These are phyloP conservation scores for Lotus japonicus DNA, from an alignment of 306 rosid species.

Conservation along the genomic window DNA sequence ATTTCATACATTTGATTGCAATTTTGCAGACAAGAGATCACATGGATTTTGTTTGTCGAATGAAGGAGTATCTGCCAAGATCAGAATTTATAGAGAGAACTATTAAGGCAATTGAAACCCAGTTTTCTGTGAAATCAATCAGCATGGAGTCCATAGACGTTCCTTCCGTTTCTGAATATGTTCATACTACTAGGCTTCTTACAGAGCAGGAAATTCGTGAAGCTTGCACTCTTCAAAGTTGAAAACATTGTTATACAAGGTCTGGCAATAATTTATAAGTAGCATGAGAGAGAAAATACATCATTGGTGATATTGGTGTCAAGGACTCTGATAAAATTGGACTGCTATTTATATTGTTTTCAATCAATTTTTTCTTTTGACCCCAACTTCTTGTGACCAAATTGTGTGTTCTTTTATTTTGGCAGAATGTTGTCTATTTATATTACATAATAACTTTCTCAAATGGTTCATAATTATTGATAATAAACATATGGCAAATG, in stretches of 20 bases:
- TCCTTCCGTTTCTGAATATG: constrained; percentile 34
- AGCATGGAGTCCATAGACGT: constrained; percentile 27
- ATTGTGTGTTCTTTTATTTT: neutral
- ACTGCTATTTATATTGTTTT: neutral
- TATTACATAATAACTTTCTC: no score
- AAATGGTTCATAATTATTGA: no score
- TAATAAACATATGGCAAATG: no score
- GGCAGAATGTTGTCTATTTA: no score
- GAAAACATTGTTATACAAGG: constrained; percentile 12
- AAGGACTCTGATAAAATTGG: neutral
- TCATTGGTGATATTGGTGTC: neutral
- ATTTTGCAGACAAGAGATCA: constrained; percentile 64
- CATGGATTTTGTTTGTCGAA: constrained; percentile 63
- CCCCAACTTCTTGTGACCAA: neutral
- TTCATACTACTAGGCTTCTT: constrained; percentile 55
- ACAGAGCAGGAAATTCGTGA: constrained; percentile 53
- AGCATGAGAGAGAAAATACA: neutral
- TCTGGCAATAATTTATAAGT: neutral
- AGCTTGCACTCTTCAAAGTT: constrained; percentile 20
- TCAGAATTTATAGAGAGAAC: constrained; percentile 56
- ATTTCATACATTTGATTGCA: neutral
- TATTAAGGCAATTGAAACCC: constrained; percentile 35
- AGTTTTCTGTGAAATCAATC: constrained; percentile 34
- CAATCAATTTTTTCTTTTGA: neutral
- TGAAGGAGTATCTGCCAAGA: constrained; percentile 74